These are phyloP conservation scores for Aureobasidium pullulans DNA, from an alignment of 2,329 filamentous ascomycete species.

Conservation along the genomic window DNA sequence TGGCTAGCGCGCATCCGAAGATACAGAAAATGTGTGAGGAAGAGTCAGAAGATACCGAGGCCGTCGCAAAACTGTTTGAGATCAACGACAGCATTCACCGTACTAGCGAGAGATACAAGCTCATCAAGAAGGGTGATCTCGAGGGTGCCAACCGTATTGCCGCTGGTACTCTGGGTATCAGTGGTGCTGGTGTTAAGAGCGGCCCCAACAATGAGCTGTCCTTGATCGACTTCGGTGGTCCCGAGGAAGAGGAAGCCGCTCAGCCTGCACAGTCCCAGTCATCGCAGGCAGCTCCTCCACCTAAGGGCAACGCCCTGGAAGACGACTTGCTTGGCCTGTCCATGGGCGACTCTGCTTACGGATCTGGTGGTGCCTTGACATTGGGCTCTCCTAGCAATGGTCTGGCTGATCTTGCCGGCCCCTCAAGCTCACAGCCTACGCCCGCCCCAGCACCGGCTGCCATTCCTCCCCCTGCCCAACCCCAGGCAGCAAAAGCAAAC, in stretches of 20 bases:
- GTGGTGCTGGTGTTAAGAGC: constrained; percentile 55
- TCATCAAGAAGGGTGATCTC: constrained; percentile 91
- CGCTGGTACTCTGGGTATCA: constrained; percentile 66
- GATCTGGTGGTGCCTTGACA: constrained; percentile 73
- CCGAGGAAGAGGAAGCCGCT: constrained; percentile 41
- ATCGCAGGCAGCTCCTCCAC: constrained; percentile 33
- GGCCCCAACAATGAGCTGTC: constrained; percentile 73
- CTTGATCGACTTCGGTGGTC: constrained; percentile 80
- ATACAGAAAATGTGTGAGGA: constrained; percentile 99
- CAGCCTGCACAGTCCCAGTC: constrained; percentile 32
- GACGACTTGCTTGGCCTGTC: constrained; percentile 88
- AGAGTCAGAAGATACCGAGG: constrained; percentile 93
- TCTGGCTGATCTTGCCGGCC: constrained; percentile 12
- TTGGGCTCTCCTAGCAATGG: constrained; percentile 49
- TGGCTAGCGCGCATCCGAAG: constrained; percentile 93
- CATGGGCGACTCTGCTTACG: constrained; percentile 62
- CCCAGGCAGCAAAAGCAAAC: constrained; percentile 40
- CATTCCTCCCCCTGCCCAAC: background rate
- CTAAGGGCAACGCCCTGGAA: constrained; percentile 62
- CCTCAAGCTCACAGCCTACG: background rate
- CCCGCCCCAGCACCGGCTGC: constrained; percentile 27
- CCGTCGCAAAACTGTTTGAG: constrained; percentile 87
- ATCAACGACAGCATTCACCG: constrained; percentile 99
- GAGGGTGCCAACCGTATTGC: constrained; percentile 78
- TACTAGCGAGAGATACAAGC: constrained; percentile 89